phyloP scores from a whole-genome alignment of 495 filamentous ascomycete genomes.

The Pseudevernia furfuracea region DNA sequence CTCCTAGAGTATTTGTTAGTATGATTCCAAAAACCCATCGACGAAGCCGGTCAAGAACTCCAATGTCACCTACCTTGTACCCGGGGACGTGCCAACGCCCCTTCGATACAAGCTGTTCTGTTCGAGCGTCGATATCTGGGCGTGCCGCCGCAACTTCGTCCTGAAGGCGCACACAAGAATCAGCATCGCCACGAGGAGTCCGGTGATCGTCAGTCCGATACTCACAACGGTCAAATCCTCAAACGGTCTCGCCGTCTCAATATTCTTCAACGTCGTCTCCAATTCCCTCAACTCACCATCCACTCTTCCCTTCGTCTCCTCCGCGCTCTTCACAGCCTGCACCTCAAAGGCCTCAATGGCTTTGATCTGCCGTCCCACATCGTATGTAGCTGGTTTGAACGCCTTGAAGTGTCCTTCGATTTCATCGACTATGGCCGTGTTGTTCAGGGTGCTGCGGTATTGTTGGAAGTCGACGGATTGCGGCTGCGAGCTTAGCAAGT shows the following conservation, averaged over 20 bases:
- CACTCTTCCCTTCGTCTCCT: conserved; percentile 91
- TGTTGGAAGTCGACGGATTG: conserved; percentile 83
- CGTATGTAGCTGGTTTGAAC: conserved; percentile 88
- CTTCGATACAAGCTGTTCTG: conserved; percentile 83
- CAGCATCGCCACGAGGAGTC: conserved; percentile 9
- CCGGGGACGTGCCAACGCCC: conserved; percentile 95
- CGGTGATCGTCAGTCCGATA: conserved; percentile 29
- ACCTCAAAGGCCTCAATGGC: conserved; percentile 96
- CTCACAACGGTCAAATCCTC: conserved; percentile 96
- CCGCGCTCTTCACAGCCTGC: conserved; percentile 91
- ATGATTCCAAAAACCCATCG: not conserved
- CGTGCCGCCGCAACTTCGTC: conserved; percentile 89
- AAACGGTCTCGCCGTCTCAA: conserved; percentile 90
- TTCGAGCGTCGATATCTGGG: conserved; percentile 94
- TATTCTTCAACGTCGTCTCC: conserved; percentile 90
- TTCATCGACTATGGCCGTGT: conserved; percentile 87
- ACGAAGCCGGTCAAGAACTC: not conserved
- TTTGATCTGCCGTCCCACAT: conserved; percentile 85
- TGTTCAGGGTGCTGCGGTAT: conserved; percentile 89
- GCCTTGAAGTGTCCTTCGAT: conserved; percentile 85
- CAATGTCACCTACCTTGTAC: conserved; percentile 71
- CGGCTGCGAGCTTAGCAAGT: conserved; percentile 66
- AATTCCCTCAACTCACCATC: conserved; percentile 87
- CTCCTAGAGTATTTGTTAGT: conserved; percentile 52
- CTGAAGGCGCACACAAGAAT: conserved; percentile 40